Base-by-base conservation (phyloP, 345 rosid species). In the Draba incana region DNA sequence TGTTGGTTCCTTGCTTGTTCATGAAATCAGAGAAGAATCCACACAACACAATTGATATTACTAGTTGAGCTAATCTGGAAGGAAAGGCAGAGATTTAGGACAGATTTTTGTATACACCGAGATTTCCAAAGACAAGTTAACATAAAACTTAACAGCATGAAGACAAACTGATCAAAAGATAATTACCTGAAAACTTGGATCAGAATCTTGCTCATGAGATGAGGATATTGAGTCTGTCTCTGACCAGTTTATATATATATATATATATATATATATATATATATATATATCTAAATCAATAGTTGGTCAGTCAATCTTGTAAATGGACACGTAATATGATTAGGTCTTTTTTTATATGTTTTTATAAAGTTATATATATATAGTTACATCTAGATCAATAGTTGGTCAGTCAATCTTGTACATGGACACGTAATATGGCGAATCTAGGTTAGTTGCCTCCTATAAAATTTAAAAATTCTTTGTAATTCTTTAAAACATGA, bases 1-100 rank as follows among this genome's bases (percentile, higher is more conserved):
- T 12, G 8, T 38, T 55, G 20, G 33, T 28, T 53, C 41, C 9
- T 4, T 43, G 38, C 10, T 1, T 48, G 55, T 35, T 53, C 54
- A 43, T 44, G 41, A 35, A n/a, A 8, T 11, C 48, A 7, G 49
- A 49, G 10, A 47, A 47, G 37, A 54, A 14, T 57, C 70, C 71
- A 72, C 64, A 46, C 38, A 23, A 47, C 53, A 11, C 75, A 69
- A 71, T 54, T 53, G 45, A 16, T 57, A 14, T 12, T 30, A 68
- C 38, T 35, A 2, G 8, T 35, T 16, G 15, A 49, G 6, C 7
- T 33, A 33, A 20, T 20, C 20, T 20, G 20, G 20, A 20, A 20
- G 20, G 20, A 20, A 20, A 20, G 20, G 20, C 20, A 20, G 20
- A 20, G 20, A 20, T 20, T 20, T 20, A 20, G 20, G 20, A 20